Evolutionary conservation across 148 eudicot genomes (phyloP).

Genomic region (Rhododendron griersonianum): DNA sequence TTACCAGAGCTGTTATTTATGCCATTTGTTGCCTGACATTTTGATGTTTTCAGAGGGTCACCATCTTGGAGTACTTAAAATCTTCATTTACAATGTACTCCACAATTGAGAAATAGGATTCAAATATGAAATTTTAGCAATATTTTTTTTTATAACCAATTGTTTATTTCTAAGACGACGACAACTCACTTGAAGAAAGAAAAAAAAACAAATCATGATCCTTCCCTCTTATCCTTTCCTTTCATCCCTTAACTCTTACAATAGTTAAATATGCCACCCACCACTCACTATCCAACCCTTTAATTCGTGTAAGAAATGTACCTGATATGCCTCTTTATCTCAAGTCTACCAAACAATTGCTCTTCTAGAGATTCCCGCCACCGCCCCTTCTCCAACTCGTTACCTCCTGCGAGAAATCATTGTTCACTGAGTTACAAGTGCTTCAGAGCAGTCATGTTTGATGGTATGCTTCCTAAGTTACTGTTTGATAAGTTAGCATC

Average conservation of each 20-base stretch:
- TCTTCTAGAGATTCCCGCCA: neutral
- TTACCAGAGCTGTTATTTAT: neutral
- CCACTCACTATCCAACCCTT: neutral
- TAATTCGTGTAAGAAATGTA: neutral
- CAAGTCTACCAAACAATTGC: neutral
- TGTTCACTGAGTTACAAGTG: neutral
- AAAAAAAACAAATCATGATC: too few species aligned
- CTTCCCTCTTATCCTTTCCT: neutral
- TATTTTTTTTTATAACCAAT: neutral
- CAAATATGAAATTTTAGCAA: neutral
- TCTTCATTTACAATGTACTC: neutral
- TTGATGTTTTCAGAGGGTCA: neutral
- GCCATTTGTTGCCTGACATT: neutral
- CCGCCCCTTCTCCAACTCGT: neutral
- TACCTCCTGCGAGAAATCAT: neutral
- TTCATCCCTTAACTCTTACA: neutral
- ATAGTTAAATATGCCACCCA: neutral
- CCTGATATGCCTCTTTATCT: neutral
- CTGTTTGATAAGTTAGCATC: neutral
- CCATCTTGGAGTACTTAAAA: neutral
- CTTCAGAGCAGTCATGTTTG: neutral
- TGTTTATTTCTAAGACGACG: neutral
- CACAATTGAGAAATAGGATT: neutral
- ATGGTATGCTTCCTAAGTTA: neutral
- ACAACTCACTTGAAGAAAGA: too few species aligned